Percentiles rank a stretch among this genome's conserved stretches.
phyloP scores from a whole-genome alignment of 2,329 filamentous ascomycete species.

The Diaporthe ampelina region DNA sequence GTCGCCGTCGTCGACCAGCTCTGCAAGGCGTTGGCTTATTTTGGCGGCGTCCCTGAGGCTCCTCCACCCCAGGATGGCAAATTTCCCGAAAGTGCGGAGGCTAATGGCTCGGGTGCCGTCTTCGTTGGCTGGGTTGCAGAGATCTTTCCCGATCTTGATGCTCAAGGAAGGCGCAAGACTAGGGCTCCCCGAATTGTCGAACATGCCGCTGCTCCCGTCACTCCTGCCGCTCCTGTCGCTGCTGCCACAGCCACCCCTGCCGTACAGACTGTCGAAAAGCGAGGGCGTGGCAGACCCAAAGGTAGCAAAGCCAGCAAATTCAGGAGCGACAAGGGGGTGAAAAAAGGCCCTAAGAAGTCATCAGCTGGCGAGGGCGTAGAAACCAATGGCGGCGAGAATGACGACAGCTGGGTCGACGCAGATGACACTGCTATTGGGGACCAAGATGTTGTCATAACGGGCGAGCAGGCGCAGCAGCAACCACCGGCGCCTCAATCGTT shows the following conservation, averaged over 20 bases:
- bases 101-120: slow-evolving; percentile 69
- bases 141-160: slow-evolving; percentile 66
- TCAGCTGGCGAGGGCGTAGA: slow-evolving; percentile 34
- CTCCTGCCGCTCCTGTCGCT: slow-evolving; percentile 44
- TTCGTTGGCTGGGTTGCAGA: slow-evolving; percentile 75
- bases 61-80: slow-evolving; percentile 63
- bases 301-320: slow-evolving; percentile 66
- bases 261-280: slow-evolving; percentile 51
- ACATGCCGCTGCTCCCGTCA: slow-evolving; percentile 45
- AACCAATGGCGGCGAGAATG: slow-evolving; percentile 44
- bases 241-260: slow-evolving; percentile 41
- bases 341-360: slow-evolving; percentile 56
- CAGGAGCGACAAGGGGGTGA: slow-evolving; percentile 65
- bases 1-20: slow-evolving; percentile 72
- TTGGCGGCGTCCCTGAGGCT: slow-evolving; percentile 71
- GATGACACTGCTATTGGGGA: slow-evolving; percentile 50
- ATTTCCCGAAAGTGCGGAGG: slow-evolving; percentile 69
- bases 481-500: slow-evolving; percentile 14
- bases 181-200: slow-evolving; percentile 40
- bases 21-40: slow-evolving; percentile 74
- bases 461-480: slow-evolving; percentile 18
- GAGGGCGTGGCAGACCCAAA: slow-evolving; percentile 68
- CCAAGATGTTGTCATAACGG: slow-evolving; percentile 28
- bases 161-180: slow-evolving; percentile 43
- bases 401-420: slow-evolving; percentile 63